phyloP scores from a whole-genome alignment of 2,329 filamentous ascomycete genomes.

The Alternaria triticimaculans region DNA sequence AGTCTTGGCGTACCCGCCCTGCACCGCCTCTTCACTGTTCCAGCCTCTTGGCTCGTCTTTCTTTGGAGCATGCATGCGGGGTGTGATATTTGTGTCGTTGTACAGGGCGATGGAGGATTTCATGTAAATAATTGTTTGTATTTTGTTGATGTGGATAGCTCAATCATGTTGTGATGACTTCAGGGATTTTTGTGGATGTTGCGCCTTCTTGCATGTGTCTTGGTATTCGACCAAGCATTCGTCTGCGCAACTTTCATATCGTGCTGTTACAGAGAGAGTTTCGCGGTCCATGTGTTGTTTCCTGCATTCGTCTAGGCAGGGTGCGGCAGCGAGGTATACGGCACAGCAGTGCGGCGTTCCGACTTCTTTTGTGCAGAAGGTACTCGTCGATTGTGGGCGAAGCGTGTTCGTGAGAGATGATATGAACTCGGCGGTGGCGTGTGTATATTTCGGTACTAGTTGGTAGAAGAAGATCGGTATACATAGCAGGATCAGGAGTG shows the following conservation, averaged over 20 bases:
- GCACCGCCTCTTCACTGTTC: not conserved
- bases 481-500: conserved; percentile 4
- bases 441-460: conserved; percentile 4
- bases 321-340: not conserved
- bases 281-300: conserved; percentile 3
- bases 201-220: not conserved
- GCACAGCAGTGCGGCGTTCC: conserved; percentile 4
- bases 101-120: not conserved
- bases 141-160: not conserved
- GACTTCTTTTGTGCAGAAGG: conserved; percentile 5
- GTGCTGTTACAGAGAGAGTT: not conserved
- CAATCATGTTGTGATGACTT: not conserved
- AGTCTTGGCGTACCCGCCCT: not conserved
- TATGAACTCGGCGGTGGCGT: not conserved
- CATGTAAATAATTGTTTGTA: not conserved
- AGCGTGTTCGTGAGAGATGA: not conserved
- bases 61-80: not conserved
- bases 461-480: conserved; percentile 17
- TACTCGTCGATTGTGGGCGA: not conserved
- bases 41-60: not conserved
- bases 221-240: conserved; percentile 9
- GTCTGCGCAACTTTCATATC: conserved; percentile 7
- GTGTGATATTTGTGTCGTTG: not conserved
- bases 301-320: conserved; percentile 10
- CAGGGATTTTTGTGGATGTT: not conserved